These are phyloP conservation scores for Aspergillus floridensis DNA, from an alignment of 2,329 filamentous ascomycete genomes.

Conservation along the genomic window DNA sequence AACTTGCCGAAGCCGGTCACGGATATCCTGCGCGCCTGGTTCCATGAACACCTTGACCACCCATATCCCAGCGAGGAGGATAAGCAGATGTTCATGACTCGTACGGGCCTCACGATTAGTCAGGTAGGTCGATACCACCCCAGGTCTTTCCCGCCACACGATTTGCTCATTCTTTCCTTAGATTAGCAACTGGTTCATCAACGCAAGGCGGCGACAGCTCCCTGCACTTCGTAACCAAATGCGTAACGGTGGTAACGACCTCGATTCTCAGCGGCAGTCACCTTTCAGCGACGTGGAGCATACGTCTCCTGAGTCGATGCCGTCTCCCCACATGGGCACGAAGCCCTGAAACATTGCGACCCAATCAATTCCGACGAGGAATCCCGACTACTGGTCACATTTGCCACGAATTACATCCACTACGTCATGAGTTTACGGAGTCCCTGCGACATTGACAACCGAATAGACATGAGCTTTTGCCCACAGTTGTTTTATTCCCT, in stretches of 20 bases:
- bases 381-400: background rate
- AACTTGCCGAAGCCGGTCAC: conserved; percentile 91
- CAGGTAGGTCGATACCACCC: conserved; percentile 37
- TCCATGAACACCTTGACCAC: conserved; percentile 70
- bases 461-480: conserved; percentile 15
- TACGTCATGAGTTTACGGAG: conserved; percentile 18
- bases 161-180: conserved; percentile 19
- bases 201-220: conserved; percentile 48
- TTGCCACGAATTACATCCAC: conserved; percentile 11
- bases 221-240: conserved; percentile 47
- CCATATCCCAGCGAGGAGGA: conserved; percentile 87
- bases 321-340: conserved; percentile 27
- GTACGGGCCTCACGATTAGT: conserved; percentile 75
- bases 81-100: conserved; percentile 74
- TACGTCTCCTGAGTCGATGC: conserved; percentile 25
- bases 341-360: conserved; percentile 1
- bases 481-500: conserved; percentile 10
- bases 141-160: conserved; percentile 6
- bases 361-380: background rate
- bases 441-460: conserved; percentile 1
- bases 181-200: conserved; percentile 57
- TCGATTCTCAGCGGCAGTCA: conserved; percentile 33
- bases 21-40: conserved; percentile 77
- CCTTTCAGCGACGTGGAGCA: conserved; percentile 37
- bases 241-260: conserved; percentile 33